Base-by-base conservation (phyloP, 2,329 filamentous ascomycete genomes). In the Aurifilum marmelostoma region DNA sequence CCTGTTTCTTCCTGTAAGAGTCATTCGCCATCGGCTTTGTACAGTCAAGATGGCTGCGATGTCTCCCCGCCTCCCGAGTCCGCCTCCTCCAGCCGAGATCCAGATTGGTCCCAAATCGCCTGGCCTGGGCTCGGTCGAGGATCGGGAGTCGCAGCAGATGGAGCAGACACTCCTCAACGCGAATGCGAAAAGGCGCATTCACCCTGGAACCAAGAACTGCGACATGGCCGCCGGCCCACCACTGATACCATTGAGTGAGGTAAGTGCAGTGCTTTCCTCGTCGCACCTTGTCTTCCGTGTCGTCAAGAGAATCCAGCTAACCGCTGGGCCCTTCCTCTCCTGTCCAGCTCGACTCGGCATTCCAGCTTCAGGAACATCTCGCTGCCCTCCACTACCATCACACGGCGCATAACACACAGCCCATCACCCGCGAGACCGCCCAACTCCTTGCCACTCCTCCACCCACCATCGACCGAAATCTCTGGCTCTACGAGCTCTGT, bases 401-500 rank as follows among this genome's bases (percentile, higher is more conserved):
- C 78, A 97, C 93, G 1, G 84, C 83, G 65, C 84, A 86, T 72
- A 88, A 88, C 73, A 90, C 89, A 43, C 82, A 87, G 58, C 89
- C 95, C 8, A 90, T 98, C 73, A 92, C 87, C 68, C 91, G 91
- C 75, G 85, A 90, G 41, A 91, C 92, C 56, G 94, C 96, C 14
- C 82, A 87, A 67, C 86, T 90, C 74, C 89, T 99, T 52, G 91
- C 94, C 50, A 89, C 90, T 59, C 91, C 94, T 29, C 96, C 96
- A 0, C 86, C 90, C 29, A 91, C 91, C 69, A 90, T 96, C 73
- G 94, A 97, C 77, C 89, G 90, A 73, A 93, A 92, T 12, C 87
- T 98, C 58, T 99, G 96, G 96, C 90, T 98, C 60, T 99, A 98
- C 82, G 96, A 99, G 81, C 91, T 99, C 63, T 97, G 94, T 76